Base-by-base conservation (phyloP, 441 rosid species). In the Aleurites moluccanus region DNA sequence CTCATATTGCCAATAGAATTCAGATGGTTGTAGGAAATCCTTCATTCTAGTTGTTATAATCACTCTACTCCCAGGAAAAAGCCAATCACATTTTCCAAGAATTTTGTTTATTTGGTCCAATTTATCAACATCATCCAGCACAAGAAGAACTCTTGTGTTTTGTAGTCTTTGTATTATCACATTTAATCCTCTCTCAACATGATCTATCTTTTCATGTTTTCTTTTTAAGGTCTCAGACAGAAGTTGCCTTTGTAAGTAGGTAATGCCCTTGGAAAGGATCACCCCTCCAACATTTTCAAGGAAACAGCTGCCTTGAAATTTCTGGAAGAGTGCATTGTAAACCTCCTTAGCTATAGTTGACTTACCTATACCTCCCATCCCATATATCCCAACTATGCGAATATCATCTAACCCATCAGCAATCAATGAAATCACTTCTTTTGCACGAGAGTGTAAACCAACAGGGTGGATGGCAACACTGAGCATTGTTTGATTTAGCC, bases 371-470 rank as follows among this genome's bases (percentile, higher is more conserved):
- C 82, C 79, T 0, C 64, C 73, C 47, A 75, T 71, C 13, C 82
- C 82, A 49, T 50, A 44, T n/a, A 75, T 70, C 18, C 70, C 82
- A 33, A 79, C 68, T 2, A 59, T 45, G 18, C 61, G 65, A 18
- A 66, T 70, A 14, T 60, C 74, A 10, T 68, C 13, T 60, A 23
- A 27, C 49, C 77, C 65, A 2, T 72, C 21, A 65, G 82, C 82
- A 11, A 87, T 7, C 30, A 85, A 47, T 8, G 67, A 56, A 38
- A 64, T 70, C 67, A 92, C 68, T 21, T 82, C 74, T 33, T 84
- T 62, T 0, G 81, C 47, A 20, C 87, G 91, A 42, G 79, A 67
- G 18, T 84, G 85, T 7, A 89, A 72, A 66, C 89, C 96, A 74
- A 90, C 92, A 0, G 81, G 77, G 75, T 79, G 65, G 15, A 40